Conservation (phyloP, 129 eudicot genomes). For the Flaveria brownii region DNA sequence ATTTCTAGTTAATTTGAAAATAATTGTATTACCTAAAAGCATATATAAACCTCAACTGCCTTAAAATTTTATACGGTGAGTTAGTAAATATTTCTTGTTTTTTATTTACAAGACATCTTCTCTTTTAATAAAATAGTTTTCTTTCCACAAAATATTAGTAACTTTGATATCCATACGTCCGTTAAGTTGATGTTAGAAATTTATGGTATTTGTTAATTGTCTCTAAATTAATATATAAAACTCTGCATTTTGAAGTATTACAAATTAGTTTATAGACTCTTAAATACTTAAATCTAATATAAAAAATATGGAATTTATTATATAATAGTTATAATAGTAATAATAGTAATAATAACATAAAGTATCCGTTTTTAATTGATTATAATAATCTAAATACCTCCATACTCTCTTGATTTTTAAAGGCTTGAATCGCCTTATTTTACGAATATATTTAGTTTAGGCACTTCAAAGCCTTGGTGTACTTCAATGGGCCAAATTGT, state of each 20-base stretch:
- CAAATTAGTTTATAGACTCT: too few species aligned
- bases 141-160: neutral
- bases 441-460: too few species aligned
- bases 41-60: neutral
- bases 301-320: too few species aligned
- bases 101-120: neutral
- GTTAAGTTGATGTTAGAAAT: neutral
- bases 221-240: neutral
- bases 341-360: too few species aligned
- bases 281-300: too few species aligned
- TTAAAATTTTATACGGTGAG: neutral
- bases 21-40: conserved; percentile 4
- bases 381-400: too few species aligned
- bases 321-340: too few species aligned
- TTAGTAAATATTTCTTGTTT: neutral
- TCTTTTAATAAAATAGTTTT: neutral
- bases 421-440: too few species aligned
- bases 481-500: too few species aligned
- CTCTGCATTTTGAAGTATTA: neutral
- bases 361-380: too few species aligned
- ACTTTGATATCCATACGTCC: neutral
- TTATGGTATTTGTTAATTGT: neutral
- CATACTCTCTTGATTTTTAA: too few species aligned
- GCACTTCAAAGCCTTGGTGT: too few species aligned
- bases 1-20: conserved; percentile 9